Evolutionary conservation across 2,329 filamentous ascomycete species (phyloP), one percentile per base, ranked within the genome.

Genomic region (Talaromyces sp.): DNA sequence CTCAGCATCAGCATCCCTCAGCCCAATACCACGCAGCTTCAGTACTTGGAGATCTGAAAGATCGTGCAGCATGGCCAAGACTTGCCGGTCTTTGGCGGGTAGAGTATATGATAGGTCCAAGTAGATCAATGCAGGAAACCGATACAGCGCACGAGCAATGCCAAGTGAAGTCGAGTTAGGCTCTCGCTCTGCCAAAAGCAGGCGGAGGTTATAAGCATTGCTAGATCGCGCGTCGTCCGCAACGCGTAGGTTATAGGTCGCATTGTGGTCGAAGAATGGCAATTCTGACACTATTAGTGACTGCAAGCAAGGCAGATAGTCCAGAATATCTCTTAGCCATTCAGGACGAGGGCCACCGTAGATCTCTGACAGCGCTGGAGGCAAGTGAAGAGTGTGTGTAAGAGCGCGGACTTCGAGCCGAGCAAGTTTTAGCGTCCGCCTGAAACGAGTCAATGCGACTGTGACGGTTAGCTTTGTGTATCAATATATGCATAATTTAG

Each of bases 191-290:
- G 84, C 84, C 63, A 86, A 75, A 8, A 87, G 72, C 4, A 87
- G 71, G 31, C 84, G 81, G 27, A 86, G 68, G 19, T 77, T 77
- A 64, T 83, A 83, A 4, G 31, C 43, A 63, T 62, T 35, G 57
- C n/a, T 27, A 27, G 56, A 27, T 58, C 13, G 58, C 49, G 49
- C 17, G 14, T 56, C 59, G 10, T 66, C 58, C 10, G 64, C 64
- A 26, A 73, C 68, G 57, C 74, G 78, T 58, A 86, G 67, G 2
- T 80, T 81, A 60, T 79, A 73, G 58, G 87, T 77, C 19, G 83
- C 78, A 62, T 80, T 79, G 68, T 87, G 84, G 60, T 87, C 85
- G 66, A 87, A 86, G 68, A 86, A 86, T 0, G 84, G 83, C 54
- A 87, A 70, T 31, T 78, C 79, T 17, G 83, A 80, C 11, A 87